Evolutionary conservation across 176 grass and related monocot genomes (phyloP).

Genomic region (Eleusine coracana): DNA sequence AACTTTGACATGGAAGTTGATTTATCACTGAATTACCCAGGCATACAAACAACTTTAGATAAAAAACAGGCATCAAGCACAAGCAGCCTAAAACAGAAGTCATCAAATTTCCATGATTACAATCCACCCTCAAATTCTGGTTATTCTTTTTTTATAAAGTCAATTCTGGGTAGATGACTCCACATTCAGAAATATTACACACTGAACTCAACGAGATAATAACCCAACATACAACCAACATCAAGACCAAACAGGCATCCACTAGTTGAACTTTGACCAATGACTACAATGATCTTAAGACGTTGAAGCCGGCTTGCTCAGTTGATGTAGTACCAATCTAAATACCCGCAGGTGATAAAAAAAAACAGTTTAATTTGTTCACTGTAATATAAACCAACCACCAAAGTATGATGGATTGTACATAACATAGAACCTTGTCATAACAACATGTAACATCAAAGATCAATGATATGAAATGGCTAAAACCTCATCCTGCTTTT

Average conservation of each 20-base stretch:
- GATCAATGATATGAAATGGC: constrained; percentile 32
- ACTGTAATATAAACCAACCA: constrained; percentile 27
- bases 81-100: not conserved
- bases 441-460: constrained; percentile 27
- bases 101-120: not conserved
- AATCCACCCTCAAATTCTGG: not conserved
- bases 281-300: not conserved
- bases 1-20: not conserved
- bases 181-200: constrained; percentile 50
- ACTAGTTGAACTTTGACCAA: not conserved
- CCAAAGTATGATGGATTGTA: constrained; percentile 37
- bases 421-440: constrained; percentile 29
- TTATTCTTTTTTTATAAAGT: constrained; percentile 35
- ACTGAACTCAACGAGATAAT: not conserved
- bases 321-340: constrained; percentile 6
- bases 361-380: constrained; percentile 26
- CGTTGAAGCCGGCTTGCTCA: not conserved
- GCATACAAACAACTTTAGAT: not conserved
- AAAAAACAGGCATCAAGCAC: not conserved
- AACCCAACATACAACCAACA: constrained; percentile 21
- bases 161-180: constrained; percentile 29
- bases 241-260: constrained; percentile 27
- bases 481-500: constrained; percentile 22
- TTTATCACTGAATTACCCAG: not conserved
- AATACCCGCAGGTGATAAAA: constrained; percentile 9